Evolutionary conservation across 2,329 filamentous ascomycete species (phyloP).

Genomic region (Exophiala oligosperma): DNA sequence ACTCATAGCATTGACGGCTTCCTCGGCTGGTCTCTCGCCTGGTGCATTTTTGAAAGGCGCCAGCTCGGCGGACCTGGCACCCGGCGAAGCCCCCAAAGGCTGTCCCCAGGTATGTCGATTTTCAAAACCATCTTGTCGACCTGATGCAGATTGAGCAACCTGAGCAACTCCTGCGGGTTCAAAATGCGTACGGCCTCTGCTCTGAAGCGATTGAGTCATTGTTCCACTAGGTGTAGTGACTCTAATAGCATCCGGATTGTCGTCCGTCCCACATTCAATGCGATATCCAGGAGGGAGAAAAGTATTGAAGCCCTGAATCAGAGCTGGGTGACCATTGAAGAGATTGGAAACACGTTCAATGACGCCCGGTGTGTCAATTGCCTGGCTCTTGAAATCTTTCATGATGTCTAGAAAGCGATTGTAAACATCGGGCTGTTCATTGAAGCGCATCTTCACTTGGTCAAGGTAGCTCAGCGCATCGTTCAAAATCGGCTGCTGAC

Average conservation of each 20-base stretch:
- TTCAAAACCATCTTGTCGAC: constrained; percentile 25
- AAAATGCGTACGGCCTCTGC: constrained; percentile 33
- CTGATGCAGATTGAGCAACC: constrained; percentile 3
- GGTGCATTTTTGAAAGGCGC: constrained; percentile 19
- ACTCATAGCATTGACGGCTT: constrained; percentile 20
- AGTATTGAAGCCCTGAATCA: constrained; percentile 98
- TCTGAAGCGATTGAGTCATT: constrained; percentile 81
- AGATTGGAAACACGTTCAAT: constrained; percentile 95
- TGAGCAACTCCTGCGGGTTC: constrained; percentile 30
- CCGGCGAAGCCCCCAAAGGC: constrained; percentile 31
- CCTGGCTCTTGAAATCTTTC: constrained; percentile 99
- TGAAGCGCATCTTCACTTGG: constrained; percentile 97
- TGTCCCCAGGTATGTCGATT: constrained; percentile 28
- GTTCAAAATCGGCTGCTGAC: constrained; percentile 79
- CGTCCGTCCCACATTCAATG: constrained; percentile 91
- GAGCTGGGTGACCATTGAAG: constrained; percentile 90
- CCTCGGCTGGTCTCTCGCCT: constrained; percentile 20
- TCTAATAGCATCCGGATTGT: constrained; percentile 92
- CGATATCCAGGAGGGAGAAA: constrained; percentile 94
- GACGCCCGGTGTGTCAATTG: constrained; percentile 95
- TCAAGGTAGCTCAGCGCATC: constrained; percentile 94
- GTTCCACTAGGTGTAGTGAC: constrained; percentile 98
- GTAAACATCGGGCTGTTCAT: constrained; percentile 95
- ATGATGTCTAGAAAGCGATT: constrained; percentile 97
- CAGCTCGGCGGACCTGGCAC: constrained; percentile 30